phyloP scores from a whole-genome alignment of 352 stramenopile genomes.

The Globisporangium splendens region DNA sequence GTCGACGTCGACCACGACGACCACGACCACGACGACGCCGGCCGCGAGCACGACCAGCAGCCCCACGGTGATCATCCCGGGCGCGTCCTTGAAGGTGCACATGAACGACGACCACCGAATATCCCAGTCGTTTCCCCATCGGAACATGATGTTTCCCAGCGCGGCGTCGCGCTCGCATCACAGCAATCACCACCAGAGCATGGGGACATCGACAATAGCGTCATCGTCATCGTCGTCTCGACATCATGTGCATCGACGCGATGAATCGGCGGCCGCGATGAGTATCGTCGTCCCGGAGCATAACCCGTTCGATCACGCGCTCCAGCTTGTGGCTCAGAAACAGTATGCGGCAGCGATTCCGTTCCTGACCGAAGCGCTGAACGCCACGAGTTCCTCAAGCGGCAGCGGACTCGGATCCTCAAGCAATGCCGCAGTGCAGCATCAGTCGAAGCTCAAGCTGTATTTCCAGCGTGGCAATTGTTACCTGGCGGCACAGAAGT shows the following conservation, averaged over 20 bases:
- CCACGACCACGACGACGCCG: constrained; percentile 5
- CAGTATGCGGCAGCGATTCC: constrained; percentile 57
- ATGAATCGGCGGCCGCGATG: constrained; percentile 5
- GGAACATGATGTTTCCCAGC: not conserved
- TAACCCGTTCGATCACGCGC: constrained; percentile 28
- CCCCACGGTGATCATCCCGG: constrained; percentile 5
- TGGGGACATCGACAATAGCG: not conserved
- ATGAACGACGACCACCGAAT: constrained; percentile 1
- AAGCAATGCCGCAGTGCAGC: constrained; percentile 15
- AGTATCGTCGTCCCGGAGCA: constrained; percentile 3
- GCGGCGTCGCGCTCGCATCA: not conserved
- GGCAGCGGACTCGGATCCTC: not conserved
- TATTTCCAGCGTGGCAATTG: constrained; percentile 62
- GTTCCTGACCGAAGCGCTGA: constrained; percentile 51
- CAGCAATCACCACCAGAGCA: not conserved
- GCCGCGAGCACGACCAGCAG: constrained; percentile 6
- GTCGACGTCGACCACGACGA: constrained; percentile 1
- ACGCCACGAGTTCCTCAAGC: constrained; percentile 6
- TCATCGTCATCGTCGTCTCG: constrained; percentile 16
- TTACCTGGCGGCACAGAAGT: constrained; percentile 50
- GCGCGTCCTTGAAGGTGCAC: constrained; percentile 11
- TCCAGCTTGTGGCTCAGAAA: constrained; percentile 49
- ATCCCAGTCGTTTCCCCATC: not conserved
- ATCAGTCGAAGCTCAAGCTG: constrained; percentile 44
- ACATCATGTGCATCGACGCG: constrained; percentile 11